Base-by-base conservation (phyloP, 495 filamentous ascomycete genomes). In the Tricharina praecox region DNA sequence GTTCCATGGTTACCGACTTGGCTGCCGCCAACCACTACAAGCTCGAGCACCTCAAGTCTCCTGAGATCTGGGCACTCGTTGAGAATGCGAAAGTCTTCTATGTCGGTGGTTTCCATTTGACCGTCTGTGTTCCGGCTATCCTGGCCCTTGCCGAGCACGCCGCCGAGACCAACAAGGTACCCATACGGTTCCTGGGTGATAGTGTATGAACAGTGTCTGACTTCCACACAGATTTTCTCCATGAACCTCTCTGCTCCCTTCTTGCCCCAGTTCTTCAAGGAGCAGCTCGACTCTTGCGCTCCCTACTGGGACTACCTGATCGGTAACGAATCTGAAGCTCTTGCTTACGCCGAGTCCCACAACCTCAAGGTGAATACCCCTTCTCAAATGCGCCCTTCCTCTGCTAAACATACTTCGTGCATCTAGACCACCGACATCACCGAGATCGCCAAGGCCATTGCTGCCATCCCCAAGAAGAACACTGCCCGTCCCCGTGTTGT, bases 231-330 rank as follows among this genome's bases (percentile, higher is more conserved):
- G 80, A 62, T 73, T 43, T 93, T 96, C 67, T 75, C 86, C 59
- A 76, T 97, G 49, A 85, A 82, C 49, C 73, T 97, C 32, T 85
- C 81, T 32, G 90, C 90, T 18, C 90, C 92, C 23, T 99, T 96
- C 75, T 92, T 99, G 53, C 68, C 81, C 30, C 79, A 88, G 64
- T 93, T 93, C 75, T 99, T 95, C 77, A 96, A 94, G 72, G 86
- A 94, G 16, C 83, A 77, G 48, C 73, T 99, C 32, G 85, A 90
- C 66, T 74, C 75, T 52, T 79, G 80, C 2, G 71, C 81, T 8
- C 81, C 79, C 18, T 96, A 93, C 75, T 88, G 82, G 70, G 90
- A 99, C 70, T 93, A 87, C 70, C 70, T 94, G 26, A 81, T 96
- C 66, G 90, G 87, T 51, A 99, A 99, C 67, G 92, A 96, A 77